Evolutionary conservation across 202 grass and related monocot genomes (phyloP).

Genomic region (Thinopyrum obtusiflorum): DNA sequence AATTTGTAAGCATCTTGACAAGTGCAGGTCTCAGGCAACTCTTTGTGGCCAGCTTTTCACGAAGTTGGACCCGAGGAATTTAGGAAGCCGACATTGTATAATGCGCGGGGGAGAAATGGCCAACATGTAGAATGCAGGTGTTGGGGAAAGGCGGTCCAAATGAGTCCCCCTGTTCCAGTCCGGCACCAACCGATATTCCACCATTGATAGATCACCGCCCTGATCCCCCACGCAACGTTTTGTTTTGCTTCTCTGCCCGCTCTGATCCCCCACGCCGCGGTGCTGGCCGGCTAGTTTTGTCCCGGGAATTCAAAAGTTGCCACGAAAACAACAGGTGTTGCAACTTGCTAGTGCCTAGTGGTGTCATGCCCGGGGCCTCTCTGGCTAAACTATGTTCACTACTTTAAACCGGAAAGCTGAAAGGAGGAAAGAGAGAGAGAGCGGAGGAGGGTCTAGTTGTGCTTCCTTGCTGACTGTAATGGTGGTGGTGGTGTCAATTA

Average conservation of each 20-base stretch:
- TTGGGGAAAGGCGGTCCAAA: conserved; percentile 31
- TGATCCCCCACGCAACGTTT: conserved; percentile 17
- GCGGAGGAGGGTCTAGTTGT: neutral
- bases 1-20: neutral
- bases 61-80: neutral
- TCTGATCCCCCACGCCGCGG: neutral
- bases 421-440: neutral
- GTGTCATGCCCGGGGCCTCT: conserved; percentile 14
- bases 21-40: neutral
- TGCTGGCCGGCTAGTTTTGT: conserved; percentile 17
- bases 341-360: neutral
- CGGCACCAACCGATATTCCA: conserved; percentile 29
- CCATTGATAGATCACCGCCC: neutral
- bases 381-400: conserved; percentile 33
- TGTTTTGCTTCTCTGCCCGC: neutral
- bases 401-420: conserved; percentile 30
- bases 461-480: neutral
- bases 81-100: conserved; percentile 23
- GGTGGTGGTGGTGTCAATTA: conserved; percentile 14
- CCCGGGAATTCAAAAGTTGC: conserved; percentile 25
- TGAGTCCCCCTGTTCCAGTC: conserved; percentile 23
- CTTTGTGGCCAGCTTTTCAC: neutral
- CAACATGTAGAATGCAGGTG: conserved; percentile 33
- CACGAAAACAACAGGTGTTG: conserved; percentile 29
- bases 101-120: conserved; percentile 13